phyloP scores from a whole-genome alignment of 805 yeast species.

The Nakazawaea holstii region DNA sequence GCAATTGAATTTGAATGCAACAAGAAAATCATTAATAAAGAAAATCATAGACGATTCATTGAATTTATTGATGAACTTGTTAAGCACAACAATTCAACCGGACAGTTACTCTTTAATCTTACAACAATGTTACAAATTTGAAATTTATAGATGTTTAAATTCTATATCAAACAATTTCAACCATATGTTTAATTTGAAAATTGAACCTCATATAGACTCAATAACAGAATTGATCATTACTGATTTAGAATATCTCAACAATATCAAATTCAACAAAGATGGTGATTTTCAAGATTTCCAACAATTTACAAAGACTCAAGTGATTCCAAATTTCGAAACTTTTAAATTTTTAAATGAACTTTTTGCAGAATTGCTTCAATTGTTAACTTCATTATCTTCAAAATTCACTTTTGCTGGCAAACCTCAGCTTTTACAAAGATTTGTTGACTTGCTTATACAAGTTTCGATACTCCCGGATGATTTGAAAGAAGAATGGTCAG shows the following conservation, averaged over 20 bases:
- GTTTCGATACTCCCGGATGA: slow-evolving; percentile 38
- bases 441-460: slow-evolving; percentile 26
- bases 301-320: slow-evolving; percentile 17
- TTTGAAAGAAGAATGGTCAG: slow-evolving; percentile 41
- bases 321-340: slow-evolving; percentile 18
- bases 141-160: slow-evolving; percentile 23
- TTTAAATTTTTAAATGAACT: slow-evolving; percentile 15
- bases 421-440: slow-evolving; percentile 9
- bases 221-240: slow-evolving; percentile 13
- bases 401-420: slow-evolving; percentile 15
- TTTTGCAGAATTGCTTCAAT: slow-evolving; percentile 25
- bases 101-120: slow-evolving; percentile 13
- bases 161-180: slow-evolving; percentile 21
- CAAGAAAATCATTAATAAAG: slow-evolving; percentile 32
- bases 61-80: slow-evolving; percentile 18
- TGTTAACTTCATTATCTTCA: slow-evolving; percentile 21
- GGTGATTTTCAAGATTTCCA: slow-evolving; percentile 14
- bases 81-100: slow-evolving; percentile 7
- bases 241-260: slow-evolving; percentile 17
- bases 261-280: slow-evolving; percentile 15
- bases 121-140: slow-evolving; percentile 19
- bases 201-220: background rate
- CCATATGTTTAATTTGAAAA: slow-evolving; percentile 13
- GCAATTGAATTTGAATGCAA: slow-evolving; percentile 34
- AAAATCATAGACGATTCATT: slow-evolving; percentile 20